Percentiles rank a stretch among this genome's conserved stretches.
phyloP scores from a whole-genome alignment of 768 basidiomycete genomes.

The Boletus edulis region DNA sequence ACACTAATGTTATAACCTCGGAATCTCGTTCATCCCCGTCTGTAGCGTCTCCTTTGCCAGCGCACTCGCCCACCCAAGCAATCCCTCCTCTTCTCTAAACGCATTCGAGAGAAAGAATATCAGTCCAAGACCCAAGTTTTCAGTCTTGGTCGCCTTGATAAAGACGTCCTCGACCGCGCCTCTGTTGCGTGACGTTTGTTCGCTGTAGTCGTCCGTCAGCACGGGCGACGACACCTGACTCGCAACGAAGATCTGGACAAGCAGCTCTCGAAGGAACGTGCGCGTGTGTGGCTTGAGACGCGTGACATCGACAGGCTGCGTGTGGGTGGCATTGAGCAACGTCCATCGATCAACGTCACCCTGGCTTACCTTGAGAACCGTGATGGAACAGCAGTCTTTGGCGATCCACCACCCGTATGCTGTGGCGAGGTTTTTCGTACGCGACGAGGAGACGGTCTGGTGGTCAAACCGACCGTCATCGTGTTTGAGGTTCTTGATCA shows the following conservation, averaged over 20 bases:
- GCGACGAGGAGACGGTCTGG: constrained; percentile 53
- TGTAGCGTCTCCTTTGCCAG: constrained; percentile 71
- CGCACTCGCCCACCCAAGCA: constrained; percentile 64
- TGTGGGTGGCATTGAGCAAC: neutral
- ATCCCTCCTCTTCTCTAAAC: constrained; percentile 40
- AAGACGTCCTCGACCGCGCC: constrained; percentile 74
- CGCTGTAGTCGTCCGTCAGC: constrained; percentile 37
- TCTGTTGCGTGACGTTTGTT: constrained; percentile 49
- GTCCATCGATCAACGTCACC: neutral
- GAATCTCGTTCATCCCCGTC: constrained; percentile 57
- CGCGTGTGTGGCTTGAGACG: constrained; percentile 59
- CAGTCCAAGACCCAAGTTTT: constrained; percentile 71
- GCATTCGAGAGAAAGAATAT: constrained; percentile 62
- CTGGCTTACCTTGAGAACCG: constrained; percentile 73
- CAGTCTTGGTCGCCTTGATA: constrained; percentile 64
- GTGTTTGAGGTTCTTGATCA: constrained; percentile 60
- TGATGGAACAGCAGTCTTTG: constrained; percentile 71
- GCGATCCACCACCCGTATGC: constrained; percentile 94
- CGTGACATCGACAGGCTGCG: constrained; percentile 86
- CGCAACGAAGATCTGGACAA: constrained; percentile 66
- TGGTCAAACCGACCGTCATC: constrained; percentile 44
- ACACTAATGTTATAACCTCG: constrained; percentile 19
- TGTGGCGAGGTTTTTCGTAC: constrained; percentile 71
- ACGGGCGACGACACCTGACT: constrained; percentile 75
- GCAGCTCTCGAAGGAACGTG: constrained; percentile 67